These are phyloP conservation scores for Pluteus cervinus DNA, from an alignment of 768 basidiomycete species.

Conservation along the genomic window DNA sequence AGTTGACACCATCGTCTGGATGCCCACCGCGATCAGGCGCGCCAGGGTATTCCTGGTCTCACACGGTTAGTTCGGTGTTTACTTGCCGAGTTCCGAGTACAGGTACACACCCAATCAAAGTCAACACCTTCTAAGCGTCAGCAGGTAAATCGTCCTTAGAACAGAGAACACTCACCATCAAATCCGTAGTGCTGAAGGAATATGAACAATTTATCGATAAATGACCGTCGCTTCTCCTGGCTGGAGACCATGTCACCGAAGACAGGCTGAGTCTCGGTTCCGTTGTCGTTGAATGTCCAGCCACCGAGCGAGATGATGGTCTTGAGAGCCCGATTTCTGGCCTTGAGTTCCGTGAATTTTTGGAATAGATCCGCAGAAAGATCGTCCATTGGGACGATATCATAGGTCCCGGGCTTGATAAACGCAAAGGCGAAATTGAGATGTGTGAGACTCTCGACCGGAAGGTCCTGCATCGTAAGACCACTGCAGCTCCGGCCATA, in stretches of 20 bases:
- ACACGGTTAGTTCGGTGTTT: no score
- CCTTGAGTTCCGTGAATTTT: no score
- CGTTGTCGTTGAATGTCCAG: constrained; percentile 20
- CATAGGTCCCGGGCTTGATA: constrained; percentile 13
- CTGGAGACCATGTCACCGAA: constrained; percentile 14
- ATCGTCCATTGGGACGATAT: constrained; percentile 15
- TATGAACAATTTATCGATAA: constrained; percentile 9
- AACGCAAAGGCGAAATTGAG: constrained; percentile 22
- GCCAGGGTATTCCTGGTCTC: constrained; percentile 16
- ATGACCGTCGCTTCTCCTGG: constrained; percentile 15
- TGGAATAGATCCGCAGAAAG: no score
- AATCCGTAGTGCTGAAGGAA: constrained; percentile 19
- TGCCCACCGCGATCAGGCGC: constrained; percentile 18
- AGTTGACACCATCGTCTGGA: constrained; percentile 16
- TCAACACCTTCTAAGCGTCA: no score
- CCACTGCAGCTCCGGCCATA: no score
- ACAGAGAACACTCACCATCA: no score
- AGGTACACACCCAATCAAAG: no score
- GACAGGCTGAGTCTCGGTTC: constrained; percentile 18
- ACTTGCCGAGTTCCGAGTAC: no score
- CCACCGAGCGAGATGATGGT: constrained; percentile 20
- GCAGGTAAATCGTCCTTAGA: no score
- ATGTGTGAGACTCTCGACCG: constrained; percentile 17
- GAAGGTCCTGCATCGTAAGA: no score
- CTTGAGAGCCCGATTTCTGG: constrained; percentile 15